Percentiles rank a stretch among this genome's conserved stretches.
Conservation (phyloP, 2,329 filamentous ascomycete species). For the Zymoseptoria pseudotritici region DNA sequence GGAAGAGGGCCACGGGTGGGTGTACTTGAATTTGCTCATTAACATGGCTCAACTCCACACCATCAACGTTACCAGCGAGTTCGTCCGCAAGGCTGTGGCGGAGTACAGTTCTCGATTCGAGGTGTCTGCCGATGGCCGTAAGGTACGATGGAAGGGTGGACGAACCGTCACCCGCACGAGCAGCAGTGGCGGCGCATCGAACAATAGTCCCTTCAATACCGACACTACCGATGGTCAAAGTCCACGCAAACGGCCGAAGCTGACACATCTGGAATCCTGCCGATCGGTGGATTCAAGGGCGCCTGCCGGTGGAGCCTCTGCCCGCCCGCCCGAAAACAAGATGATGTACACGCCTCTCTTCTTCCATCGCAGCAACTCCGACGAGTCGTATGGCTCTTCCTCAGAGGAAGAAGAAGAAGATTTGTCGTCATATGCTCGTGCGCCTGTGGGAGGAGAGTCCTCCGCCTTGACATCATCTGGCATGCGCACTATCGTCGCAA, state of each 20-base stretch:
- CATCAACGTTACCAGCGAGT: constrained; percentile 70
- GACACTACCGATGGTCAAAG: constrained; percentile 18
- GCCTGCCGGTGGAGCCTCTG: constrained; percentile 2
- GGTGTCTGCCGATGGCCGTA: constrained; percentile 67
- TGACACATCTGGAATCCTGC: constrained; percentile 16
- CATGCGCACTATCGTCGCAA: constrained; percentile 32
- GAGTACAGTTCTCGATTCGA: constrained; percentile 70
- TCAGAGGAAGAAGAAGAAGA: constrained; percentile 26
- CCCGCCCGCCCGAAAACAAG: constrained; percentile 22
- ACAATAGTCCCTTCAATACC: constrained; percentile 11
- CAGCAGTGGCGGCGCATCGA: constrained; percentile 43
- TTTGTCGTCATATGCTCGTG: constrained; percentile 26
- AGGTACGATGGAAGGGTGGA: constrained; percentile 72
- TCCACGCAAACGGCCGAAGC: constrained; percentile 25
- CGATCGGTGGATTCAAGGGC: constrained; percentile 1
- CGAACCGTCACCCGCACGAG: constrained; percentile 53
- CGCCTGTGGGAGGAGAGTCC: constrained; percentile 28
- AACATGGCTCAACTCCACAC: constrained; percentile 81
- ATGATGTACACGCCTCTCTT: constrained; percentile 43
- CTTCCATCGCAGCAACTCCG: constrained; percentile 38
- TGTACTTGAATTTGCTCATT: constrained; percentile 72
- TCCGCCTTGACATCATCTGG: constrained; percentile 41
- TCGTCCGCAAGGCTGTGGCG: constrained; percentile 63
- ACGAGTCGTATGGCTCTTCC: constrained; percentile 33
- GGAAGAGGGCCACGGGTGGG: constrained; percentile 66